Percentiles rank a stretch among this genome's conserved stretches.
Conservation (phyloP, 352 stramenopile species). For the Hyaloperonospora arabidopsidis region DNA sequence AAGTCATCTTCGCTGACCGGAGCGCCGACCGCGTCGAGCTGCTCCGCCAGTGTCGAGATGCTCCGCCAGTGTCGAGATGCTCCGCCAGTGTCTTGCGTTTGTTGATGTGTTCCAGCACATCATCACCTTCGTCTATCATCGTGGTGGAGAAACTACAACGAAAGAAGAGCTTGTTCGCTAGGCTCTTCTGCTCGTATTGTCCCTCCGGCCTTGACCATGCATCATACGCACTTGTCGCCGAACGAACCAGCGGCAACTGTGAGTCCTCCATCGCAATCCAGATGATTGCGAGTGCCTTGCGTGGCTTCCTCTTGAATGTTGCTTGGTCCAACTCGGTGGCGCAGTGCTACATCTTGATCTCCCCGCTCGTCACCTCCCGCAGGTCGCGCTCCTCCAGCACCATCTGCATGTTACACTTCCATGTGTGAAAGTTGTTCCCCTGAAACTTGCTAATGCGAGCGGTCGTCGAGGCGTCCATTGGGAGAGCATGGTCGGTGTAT, state of each 20-base stretch:
- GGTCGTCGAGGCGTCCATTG: no score
- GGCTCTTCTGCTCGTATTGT: not conserved
- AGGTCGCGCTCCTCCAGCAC: not conserved
- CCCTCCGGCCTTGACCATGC: not conserved
- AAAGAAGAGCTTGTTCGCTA: not conserved
- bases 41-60: not conserved
- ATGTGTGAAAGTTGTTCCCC: not conserved
- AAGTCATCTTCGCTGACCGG: not conserved
- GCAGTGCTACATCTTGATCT: not conserved
- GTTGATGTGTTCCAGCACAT: not conserved
- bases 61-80: not conserved
- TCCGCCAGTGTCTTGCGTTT: not conserved
- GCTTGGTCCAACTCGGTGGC: not conserved
- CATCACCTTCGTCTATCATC: constrained; percentile 1
- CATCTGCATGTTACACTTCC: no score
- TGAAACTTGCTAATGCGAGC: not conserved
- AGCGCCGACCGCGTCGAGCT: not conserved
- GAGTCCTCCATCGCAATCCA: not conserved
- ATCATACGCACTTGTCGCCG: not conserved
- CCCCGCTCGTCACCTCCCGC: not conserved
- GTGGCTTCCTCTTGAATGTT: not conserved
- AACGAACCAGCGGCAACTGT: not conserved
- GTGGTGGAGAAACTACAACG: not conserved
- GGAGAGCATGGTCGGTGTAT: no score
- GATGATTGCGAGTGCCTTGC: not conserved